Conservation (phyloP, 306 rosid genomes). For the Vigna unguiculata region DNA sequence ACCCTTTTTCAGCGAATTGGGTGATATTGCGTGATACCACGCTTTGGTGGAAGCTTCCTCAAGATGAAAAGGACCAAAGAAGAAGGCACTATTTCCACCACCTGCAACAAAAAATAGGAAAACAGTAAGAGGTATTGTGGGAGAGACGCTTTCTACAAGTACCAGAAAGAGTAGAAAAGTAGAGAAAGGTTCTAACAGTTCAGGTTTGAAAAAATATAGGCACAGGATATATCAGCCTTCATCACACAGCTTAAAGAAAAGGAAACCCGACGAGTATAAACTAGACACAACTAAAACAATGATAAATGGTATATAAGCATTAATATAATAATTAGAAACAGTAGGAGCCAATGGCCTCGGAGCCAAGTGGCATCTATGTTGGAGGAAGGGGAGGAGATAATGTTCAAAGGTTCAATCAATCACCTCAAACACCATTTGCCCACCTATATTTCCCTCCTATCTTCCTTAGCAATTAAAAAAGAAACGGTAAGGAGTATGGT, state of each 20-base stretch:
- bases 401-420: background rate
- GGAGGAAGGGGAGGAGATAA: background rate
- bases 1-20: conserved; percentile 57
- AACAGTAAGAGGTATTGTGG: conserved; percentile 30
- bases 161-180: background rate
- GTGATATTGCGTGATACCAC: conserved; percentile 62
- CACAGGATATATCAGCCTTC: conserved; percentile 4
- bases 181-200: background rate
- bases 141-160: conserved; percentile 7
- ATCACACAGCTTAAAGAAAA: conserved; percentile 21
- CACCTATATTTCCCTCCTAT: conserved; percentile 15
- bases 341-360: conserved; percentile 7
- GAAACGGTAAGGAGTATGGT: conserved; percentile 7
- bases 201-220: background rate
- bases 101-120: conserved; percentile 43
- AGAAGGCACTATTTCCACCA: conserved; percentile 63
- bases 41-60: conserved; percentile 64
- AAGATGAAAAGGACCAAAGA: conserved; percentile 59
- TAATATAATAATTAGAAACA: conserved; percentile 13
- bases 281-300: conserved; percentile 19
- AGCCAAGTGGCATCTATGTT: conserved; percentile 16
- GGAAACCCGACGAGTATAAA: background rate
- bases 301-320: background rate
- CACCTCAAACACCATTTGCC: background rate
- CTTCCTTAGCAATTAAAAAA: conserved; percentile 3